A percentile compares a stretch with the other conserved stretches of the same genome.
These are phyloP conservation scores for Populus hybrid DNA, from an alignment of 441 rosid species.

Conservation along the genomic window DNA sequence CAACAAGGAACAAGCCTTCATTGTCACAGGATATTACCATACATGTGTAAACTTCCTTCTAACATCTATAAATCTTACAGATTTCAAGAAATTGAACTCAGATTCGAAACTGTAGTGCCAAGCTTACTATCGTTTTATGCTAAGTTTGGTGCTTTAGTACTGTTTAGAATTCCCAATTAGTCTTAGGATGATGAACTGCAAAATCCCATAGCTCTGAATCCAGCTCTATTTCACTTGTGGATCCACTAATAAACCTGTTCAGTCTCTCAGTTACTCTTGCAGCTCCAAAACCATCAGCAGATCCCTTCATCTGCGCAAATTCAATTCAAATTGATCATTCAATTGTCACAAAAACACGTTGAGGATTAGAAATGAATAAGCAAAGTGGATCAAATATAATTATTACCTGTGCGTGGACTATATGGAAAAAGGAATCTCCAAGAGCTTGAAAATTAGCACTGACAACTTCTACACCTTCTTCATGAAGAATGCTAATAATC, in stretches of 20 bases:
- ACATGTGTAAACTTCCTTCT: background rate
- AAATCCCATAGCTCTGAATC: constrained; percentile 32
- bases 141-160: background rate
- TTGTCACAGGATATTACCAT: background rate
- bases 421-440: constrained; percentile 28
- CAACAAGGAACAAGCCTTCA: background rate
- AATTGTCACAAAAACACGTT: background rate
- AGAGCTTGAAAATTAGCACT: constrained; percentile 32
- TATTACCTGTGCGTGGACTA: constrained; percentile 46
- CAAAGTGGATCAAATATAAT: background rate
- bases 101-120: background rate
- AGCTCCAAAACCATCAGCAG: constrained; percentile 23
- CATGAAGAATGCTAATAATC: constrained; percentile 35
- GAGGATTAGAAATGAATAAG: background rate
- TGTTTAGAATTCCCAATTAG: constrained; percentile 11
- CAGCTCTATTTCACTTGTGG: constrained; percentile 20
- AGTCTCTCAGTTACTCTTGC: constrained; percentile 34
- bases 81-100: background rate
- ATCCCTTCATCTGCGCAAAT: constrained; percentile 25
- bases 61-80: background rate
- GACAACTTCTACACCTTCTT: constrained; percentile 32
- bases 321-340: background rate
- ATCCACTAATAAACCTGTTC: constrained; percentile 30
- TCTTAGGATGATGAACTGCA: constrained; percentile 15
- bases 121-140: background rate